These are phyloP conservation scores for Cercophora scortea DNA, from an alignment of 495 filamentous ascomycete genomes.

Conservation along the genomic window DNA sequence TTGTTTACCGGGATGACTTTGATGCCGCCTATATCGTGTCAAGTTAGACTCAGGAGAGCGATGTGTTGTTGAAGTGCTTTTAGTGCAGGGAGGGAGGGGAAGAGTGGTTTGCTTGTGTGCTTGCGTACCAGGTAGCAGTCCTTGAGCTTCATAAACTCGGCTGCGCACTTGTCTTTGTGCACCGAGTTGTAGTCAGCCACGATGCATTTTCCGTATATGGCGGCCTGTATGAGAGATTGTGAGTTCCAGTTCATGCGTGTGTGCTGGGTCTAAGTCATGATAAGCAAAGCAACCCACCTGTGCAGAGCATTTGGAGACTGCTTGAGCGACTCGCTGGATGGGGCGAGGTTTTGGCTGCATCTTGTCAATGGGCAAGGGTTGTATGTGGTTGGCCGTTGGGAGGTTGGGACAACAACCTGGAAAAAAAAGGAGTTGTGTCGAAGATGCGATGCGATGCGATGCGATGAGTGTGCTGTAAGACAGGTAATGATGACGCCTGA, in stretches of 20 bases:
- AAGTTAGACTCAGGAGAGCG: too few relatives aligned
- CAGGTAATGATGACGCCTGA: too few relatives aligned
- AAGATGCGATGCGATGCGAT: too few relatives aligned
- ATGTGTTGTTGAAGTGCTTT: too few relatives aligned
- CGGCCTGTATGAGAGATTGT: conserved; percentile 45
- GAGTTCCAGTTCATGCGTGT: not conserved
- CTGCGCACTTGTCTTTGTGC: conserved; percentile 81
- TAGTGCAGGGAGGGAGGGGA: too few relatives aligned
- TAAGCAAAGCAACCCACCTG: conserved; percentile 51
- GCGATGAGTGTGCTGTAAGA: too few relatives aligned
- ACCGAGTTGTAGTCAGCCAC: conserved; percentile 84
- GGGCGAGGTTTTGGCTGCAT: conserved; percentile 47
- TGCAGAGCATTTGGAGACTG: conserved; percentile 71
- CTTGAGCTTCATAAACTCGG: conserved; percentile 80
- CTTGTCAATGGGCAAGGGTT: not conserved
- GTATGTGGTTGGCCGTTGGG: too few relatives aligned
- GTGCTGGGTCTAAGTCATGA: not conserved
- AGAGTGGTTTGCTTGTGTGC: not conserved
- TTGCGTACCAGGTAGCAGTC: conserved; percentile 78
- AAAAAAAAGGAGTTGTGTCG: too few relatives aligned
- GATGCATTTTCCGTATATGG: conserved; percentile 87
- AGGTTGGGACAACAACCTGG: too few relatives aligned
- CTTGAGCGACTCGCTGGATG: conserved; percentile 81
- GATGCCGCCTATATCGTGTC: conserved; percentile 28
- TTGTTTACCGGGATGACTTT: conserved; percentile 32